Conservation (phyloP, 768 basidiomycete species). For the Leccinum rimulosum region DNA sequence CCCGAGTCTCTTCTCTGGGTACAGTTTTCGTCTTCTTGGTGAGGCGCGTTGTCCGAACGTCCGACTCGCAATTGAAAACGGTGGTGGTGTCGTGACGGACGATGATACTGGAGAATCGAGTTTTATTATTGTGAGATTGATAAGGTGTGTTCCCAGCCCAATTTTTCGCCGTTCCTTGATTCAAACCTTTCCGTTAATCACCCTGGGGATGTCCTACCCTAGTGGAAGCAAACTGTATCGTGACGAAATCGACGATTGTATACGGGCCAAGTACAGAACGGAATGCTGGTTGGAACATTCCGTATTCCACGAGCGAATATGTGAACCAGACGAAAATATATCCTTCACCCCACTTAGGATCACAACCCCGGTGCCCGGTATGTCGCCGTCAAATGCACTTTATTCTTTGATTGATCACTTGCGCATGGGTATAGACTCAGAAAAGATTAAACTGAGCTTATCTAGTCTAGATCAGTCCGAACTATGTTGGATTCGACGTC, state of each 20-base stretch:
- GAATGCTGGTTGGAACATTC: slow-evolving; percentile 95
- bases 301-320: slow-evolving; percentile 71
- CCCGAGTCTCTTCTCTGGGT: slow-evolving; percentile 49
- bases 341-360: slow-evolving; percentile 67
- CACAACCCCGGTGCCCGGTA: slow-evolving; percentile 58
- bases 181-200: not conserved
- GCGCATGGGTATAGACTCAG: slow-evolving; percentile 43
- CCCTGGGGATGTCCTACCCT: not conserved
- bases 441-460: slow-evolving; percentile 57
- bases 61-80: slow-evolving; percentile 56
- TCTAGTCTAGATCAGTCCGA: slow-evolving; percentile 78
- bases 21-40: slow-evolving; percentile 58
- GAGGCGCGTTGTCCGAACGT: slow-evolving; percentile 63
- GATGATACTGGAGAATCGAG: slow-evolving; percentile 52
- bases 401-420: not conserved
- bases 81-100: slow-evolving; percentile 47
- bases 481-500: slow-evolving; percentile 52
- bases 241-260: slow-evolving; percentile 47
- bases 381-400: not conserved
- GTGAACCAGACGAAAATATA: slow-evolving; percentile 62
- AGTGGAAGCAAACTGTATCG: slow-evolving; percentile 72
- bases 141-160: slow-evolving; percentile 50
- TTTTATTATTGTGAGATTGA: slow-evolving; percentile 68
- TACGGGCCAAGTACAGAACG: slow-evolving; percentile 66
- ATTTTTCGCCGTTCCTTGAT: not conserved